phyloP scores from a whole-genome alignment of 164 flowering plant genomes.

The Paratinospora sagittata region DNA sequence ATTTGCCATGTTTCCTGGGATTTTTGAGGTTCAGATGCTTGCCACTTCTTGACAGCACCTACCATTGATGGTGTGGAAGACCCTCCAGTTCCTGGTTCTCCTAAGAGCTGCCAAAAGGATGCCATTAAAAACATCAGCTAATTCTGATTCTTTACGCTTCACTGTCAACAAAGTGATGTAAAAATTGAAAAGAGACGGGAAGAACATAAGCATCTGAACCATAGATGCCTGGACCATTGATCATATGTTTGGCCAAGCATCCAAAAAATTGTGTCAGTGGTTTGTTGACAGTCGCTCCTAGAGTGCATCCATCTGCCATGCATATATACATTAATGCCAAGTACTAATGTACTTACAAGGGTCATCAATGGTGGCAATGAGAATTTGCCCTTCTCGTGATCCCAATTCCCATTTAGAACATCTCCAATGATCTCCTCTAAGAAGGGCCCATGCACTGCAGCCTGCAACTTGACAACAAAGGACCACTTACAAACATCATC shows the following conservation, averaged over 20 bases:
- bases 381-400: slow-evolving; percentile 80
- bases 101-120: slow-evolving; percentile 55
- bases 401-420: slow-evolving; percentile 76
- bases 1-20: slow-evolving; percentile 64
- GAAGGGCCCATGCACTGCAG: slow-evolving; percentile 38
- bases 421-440: slow-evolving; percentile 48
- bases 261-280: neutral
- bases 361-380: slow-evolving; percentile 91
- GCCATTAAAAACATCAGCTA: slow-evolving; percentile 3
- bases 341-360: slow-evolving; percentile 49
- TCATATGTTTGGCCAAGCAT: neutral
- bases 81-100: slow-evolving; percentile 98
- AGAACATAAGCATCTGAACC: no score
- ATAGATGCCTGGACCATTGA: neutral
- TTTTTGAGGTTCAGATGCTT: slow-evolving; percentile 69
- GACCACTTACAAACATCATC: neutral
- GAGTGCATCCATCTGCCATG: no score
- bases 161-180: neutral
- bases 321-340: neutral
- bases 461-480: slow-evolving; percentile 32
- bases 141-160: no score
- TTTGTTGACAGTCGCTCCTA: no score
- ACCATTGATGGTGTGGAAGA: slow-evolving; percentile 99
- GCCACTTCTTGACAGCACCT: slow-evolving; percentile 97
- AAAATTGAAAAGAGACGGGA: no score